Evolutionary conservation across 75 land plant species (phyloP).

Genomic region (Azolla pinnata): DNA sequence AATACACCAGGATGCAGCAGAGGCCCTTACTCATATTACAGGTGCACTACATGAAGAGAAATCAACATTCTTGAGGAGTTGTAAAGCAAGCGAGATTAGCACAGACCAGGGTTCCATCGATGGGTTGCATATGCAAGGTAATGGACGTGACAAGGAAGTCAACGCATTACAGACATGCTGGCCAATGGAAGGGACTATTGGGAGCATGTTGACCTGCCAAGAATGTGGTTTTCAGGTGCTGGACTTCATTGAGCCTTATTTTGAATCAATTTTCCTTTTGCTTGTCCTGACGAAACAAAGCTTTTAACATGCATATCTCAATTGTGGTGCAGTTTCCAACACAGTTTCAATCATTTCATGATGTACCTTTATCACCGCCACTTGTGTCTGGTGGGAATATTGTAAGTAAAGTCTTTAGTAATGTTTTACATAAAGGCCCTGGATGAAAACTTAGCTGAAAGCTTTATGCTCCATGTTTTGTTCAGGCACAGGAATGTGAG

Average conservation of each 20-base stretch:
- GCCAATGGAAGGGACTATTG: conserved; percentile 69
- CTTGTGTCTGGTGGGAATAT: conserved; percentile 26
- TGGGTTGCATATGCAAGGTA: too few relatives aligned
- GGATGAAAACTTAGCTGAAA: too few relatives aligned
- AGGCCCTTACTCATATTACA: too few relatives aligned
- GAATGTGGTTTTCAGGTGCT: conserved; percentile 65
- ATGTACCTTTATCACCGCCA: conserved; percentile 45
- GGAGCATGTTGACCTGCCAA: conserved; percentile 57
- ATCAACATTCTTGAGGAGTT: too few relatives aligned
- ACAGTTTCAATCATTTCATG: conserved; percentile 52
- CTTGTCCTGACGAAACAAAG: neutral
- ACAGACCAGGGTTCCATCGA: too few relatives aligned
- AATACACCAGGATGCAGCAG: too few relatives aligned
- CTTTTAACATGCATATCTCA: too few relatives aligned
- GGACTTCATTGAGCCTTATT: conserved; percentile 1
- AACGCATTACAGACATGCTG: too few relatives aligned
- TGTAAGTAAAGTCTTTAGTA: conserved; percentile 37
- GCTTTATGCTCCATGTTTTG: neutral
- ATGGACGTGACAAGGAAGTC: too few relatives aligned
- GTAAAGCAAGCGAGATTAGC: too few relatives aligned
- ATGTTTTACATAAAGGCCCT: too few relatives aligned
- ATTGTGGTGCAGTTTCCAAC: conserved; percentile 53
- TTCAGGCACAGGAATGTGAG: conserved; percentile 15
- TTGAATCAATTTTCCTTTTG: neutral
- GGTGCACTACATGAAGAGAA: too few relatives aligned